phyloP scores from a whole-genome alignment of 2,329 filamentous ascomycete genomes.

The Stachybotrys chartarum region DNA sequence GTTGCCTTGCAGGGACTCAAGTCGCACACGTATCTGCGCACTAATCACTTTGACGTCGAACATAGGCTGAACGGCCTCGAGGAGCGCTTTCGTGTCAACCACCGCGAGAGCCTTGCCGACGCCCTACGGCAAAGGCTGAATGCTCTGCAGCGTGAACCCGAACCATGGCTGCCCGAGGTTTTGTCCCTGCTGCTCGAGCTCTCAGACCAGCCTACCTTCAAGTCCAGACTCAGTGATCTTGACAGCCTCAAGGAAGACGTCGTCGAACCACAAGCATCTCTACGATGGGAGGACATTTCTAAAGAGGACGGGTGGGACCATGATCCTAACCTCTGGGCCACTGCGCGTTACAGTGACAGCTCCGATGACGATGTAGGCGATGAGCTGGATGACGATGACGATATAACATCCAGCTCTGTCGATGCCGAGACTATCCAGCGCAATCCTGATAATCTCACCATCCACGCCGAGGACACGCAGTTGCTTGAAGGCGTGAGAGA shows the following conservation, averaged over 20 bases:
- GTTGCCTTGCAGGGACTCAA: slow-evolving; percentile 43
- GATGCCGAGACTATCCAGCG: slow-evolving; percentile 18
- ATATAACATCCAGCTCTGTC: slow-evolving; percentile 21
- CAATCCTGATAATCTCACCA: slow-evolving; percentile 23
- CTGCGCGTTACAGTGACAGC: slow-evolving; percentile 60
- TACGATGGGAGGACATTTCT: slow-evolving; percentile 77
- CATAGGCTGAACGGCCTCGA: slow-evolving; percentile 63
- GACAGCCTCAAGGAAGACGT: slow-evolving; percentile 38
- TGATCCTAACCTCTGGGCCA: slow-evolving; percentile 62
- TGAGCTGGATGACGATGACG: slow-evolving; percentile 29
- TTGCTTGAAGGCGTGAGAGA: slow-evolving; percentile 20
- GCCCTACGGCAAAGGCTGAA: slow-evolving; percentile 54
- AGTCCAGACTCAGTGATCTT: slow-evolving; percentile 60
- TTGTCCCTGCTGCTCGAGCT: slow-evolving; percentile 73
- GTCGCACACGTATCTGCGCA: slow-evolving; percentile 52
- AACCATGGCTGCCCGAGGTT: slow-evolving; percentile 71
- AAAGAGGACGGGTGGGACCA: slow-evolving; percentile 66
- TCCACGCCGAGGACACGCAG: slow-evolving; percentile 23
- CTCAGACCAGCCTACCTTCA: slow-evolving; percentile 70
- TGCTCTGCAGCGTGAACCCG: slow-evolving; percentile 44
- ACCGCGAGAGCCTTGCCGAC: slow-evolving; percentile 72
- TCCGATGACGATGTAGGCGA: slow-evolving; percentile 45
- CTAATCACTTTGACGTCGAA: slow-evolving; percentile 69
- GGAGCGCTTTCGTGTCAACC: slow-evolving; percentile 78
- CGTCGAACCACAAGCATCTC: slow-evolving; percentile 33